Conservation (phyloP, 1,139 yeast genomes). For the Petasospora rhodanensis region DNA sequence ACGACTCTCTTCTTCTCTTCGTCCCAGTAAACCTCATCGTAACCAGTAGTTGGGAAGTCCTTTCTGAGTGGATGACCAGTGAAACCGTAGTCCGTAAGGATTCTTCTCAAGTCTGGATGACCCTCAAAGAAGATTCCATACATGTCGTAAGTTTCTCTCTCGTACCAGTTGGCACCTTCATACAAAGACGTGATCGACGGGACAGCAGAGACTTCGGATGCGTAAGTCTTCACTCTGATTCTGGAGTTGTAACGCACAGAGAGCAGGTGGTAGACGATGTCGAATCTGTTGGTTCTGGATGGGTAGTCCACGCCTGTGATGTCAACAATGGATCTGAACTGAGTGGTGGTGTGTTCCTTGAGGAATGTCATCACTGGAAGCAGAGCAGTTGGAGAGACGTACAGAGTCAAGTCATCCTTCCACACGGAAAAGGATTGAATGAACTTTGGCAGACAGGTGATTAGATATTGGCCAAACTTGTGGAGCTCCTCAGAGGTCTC, state of each 20-base stretch:
- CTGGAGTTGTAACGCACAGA: slow-evolving; percentile 83
- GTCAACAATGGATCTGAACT: slow-evolving; percentile 75
- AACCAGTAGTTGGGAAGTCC: slow-evolving; percentile 91
- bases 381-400: slow-evolving; percentile 72
- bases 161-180: slow-evolving; percentile 87
- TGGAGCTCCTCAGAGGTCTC: slow-evolving; percentile 72
- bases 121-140: slow-evolving; percentile 83
- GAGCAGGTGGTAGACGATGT: slow-evolving; percentile 78
- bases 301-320: slow-evolving; percentile 89
- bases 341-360: slow-evolving; percentile 75
- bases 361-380: slow-evolving; percentile 67
- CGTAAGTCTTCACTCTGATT: slow-evolving; percentile 85
- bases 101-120: slow-evolving; percentile 87
- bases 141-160: slow-evolving; percentile 83
- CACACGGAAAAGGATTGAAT: slow-evolving; percentile 83
- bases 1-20: slow-evolving; percentile 88
- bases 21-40: slow-evolving; percentile 85
- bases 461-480: slow-evolving; percentile 76
- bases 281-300: slow-evolving; percentile 77
- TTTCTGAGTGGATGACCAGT: slow-evolving; percentile 91
- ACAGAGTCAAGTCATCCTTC: slow-evolving; percentile 82
- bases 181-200: slow-evolving; percentile 69
- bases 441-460: slow-evolving; percentile 76
- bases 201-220: slow-evolving; percentile 76
- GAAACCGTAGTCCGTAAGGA: slow-evolving; percentile 88